Base-by-base conservation (phyloP, 768 basidiomycete genomes). In the Omphalotus guepiniiformis region DNA sequence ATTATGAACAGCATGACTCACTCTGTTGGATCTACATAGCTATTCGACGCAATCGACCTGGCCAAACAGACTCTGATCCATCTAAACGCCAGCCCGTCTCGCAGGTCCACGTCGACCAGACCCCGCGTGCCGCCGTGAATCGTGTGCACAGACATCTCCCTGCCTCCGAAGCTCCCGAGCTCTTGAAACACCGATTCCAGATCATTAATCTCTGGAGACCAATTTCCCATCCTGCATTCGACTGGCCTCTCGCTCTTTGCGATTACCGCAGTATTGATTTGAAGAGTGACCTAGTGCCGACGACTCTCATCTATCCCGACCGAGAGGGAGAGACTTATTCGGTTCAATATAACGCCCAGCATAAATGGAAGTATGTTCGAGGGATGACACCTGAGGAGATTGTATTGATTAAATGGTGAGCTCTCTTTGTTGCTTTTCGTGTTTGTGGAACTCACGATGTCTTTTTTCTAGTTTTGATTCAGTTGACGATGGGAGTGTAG, bases 141-240 rank as follows among this genome's bases (percentile, higher is more conserved):
- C 72, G 79, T 9, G 76, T 80, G 1, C 70, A 73, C 46, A 67
- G 70, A 4, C 78, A 81, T 52, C 68, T 80, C 8, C 76, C 77
- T 13, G 58, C 69, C 0, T 58, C 57, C 1, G 77, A 81, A 3
- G 78, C 58, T 0, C 60, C 67, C 2, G 63, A 61, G 15, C 67
- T 79, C 26, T 59, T 79, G 13, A 60, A 68, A 48, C 65, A 67
- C 16, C 72, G 78, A 1, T 79, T 76, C 65, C 78, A 80, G 47
- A 78, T 82, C 26, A 73, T 82, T 49, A 82, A 81, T 53, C 66
- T 82, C 22, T 82, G 80, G 80, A 65, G 80, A 2, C 79, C 80
- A 4, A 79, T 81, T 39, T 57, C 55, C 1, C 59, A 74, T 49
- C 58, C 72, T 0, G 79, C 76, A 0, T 39, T 65, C 6, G 79